These are phyloP conservation scores for Glycine tomentella DNA, from an alignment of 306 rosid species.

Conservation along the genomic window DNA sequence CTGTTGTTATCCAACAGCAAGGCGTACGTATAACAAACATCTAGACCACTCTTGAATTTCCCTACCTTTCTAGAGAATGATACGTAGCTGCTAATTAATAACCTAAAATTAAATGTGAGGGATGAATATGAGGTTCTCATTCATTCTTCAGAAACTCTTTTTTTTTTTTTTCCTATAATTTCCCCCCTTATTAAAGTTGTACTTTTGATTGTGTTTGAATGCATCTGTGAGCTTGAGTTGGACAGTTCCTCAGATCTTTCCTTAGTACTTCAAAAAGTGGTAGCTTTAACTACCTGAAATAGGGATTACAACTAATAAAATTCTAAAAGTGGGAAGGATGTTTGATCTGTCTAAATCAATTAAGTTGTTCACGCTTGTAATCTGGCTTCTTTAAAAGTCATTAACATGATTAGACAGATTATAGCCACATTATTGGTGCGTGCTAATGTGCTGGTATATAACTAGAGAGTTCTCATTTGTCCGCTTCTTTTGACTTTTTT, in stretches of 20 bases:
- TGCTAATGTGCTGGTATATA: not conserved
- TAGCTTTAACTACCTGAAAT: conserved; percentile 12
- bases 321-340: not conserved
- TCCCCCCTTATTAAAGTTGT: not conserved
- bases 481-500: conserved; percentile 29
- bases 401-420: conserved; percentile 32
- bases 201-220: conserved; percentile 8
- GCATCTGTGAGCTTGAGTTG: conserved; percentile 29
- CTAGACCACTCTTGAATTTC: conserved; percentile 41
- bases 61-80: conserved; percentile 32
- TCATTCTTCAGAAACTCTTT: not conserved
- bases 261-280: conserved; percentile 32
- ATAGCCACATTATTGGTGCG: conserved; percentile 2
- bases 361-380: conserved; percentile 17
- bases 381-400: conserved; percentile 7
- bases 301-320: conserved; percentile 5
- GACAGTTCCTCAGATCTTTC: conserved; percentile 37
- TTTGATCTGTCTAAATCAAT: conserved; percentile 49
- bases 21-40: conserved; percentile 49
- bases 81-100: conserved; percentile 19
- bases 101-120: not conserved
- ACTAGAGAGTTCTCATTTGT: not conserved
- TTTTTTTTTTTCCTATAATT: no score
- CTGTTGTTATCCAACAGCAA: conserved; percentile 51
- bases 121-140: not conserved